Base-by-base conservation (phyloP, 2,329 filamentous ascomycete species). In the Pseudogymnoascus sp. region DNA sequence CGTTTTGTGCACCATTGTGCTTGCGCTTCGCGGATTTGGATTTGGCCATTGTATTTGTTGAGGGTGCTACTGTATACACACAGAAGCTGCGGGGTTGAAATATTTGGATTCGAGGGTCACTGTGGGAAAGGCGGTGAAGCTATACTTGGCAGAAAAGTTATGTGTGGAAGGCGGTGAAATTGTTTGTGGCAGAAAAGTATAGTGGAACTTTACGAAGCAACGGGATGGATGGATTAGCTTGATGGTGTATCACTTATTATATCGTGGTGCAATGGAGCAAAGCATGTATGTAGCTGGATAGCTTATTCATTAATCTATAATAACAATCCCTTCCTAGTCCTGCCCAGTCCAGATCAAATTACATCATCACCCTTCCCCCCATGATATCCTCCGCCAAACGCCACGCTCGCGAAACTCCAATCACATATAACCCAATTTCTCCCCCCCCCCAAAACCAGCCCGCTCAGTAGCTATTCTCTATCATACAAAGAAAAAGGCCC, bases 191-290 rank as follows among this genome's bases (percentile, higher is more conserved):
- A 54, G 47, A 54, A 54, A 54, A 14, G 4, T 7, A 33, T 12
- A 8, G 6, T 22, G 78, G 78, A 2, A 86, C 84, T 22, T 77
- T 89, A 71, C 81, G 80, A 72, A 86, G 84, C 71, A 90, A 90
- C 71, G 84, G 86, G 77, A 82, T 86, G 75, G 73, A 47, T 47
- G 6, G 41, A n/a, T 47, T n/a, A 28, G 12, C 41, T n/a, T 25
- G 12, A 47, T 3, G 22, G 22, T 14, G 41, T 9, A 12, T 30
- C 41, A 50, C 43, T 30, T 50, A n/a, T 6, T 54, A 35, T 18
- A 54, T 54, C n/a, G 43, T 18, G 2, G n/a, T 54, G 47, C 28
- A 54, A 35, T 54, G 11, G 47, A 20, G 33, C 28, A 54, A 30
- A 35, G n/a, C 28, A 54, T 54, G 28, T 33, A 54, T 54, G 28